These are phyloP conservation scores for Sporothrix phasma DNA, from an alignment of 2,329 filamentous ascomycete genomes.

Conservation along the genomic window DNA sequence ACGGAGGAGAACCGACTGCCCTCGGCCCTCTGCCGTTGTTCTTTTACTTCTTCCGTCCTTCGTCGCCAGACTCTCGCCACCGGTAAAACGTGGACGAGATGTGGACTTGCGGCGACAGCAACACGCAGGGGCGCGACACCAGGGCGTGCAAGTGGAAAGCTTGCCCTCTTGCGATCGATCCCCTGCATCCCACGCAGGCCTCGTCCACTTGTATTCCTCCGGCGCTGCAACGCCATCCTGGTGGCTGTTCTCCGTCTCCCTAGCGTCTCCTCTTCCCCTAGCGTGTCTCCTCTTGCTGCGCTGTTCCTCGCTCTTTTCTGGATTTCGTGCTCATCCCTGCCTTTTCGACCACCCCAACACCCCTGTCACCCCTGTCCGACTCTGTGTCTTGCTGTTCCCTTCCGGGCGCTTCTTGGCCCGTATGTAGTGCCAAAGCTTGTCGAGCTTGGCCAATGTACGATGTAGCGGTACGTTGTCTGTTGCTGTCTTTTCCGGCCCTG, in stretches of 20 bases:
- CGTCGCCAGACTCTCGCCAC: not conserved
- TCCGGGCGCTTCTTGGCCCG: not conserved
- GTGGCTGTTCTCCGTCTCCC: constrained; percentile 1
- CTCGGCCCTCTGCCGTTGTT: too few species aligned
- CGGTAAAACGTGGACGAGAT: constrained; percentile 3
- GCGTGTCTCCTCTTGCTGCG: not conserved
- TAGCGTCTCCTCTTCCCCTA: not conserved
- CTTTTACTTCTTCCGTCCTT: not conserved
- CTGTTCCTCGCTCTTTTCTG: not conserved
- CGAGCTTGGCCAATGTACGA: not conserved
- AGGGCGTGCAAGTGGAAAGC: not conserved
- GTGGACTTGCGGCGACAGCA: constrained; percentile 1
- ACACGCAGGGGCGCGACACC: too few species aligned
- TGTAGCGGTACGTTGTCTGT: not conserved
- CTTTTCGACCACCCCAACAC: too few species aligned
- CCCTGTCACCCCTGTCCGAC: not conserved
- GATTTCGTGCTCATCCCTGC: not conserved
- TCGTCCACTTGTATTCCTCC: constrained; percentile 2
- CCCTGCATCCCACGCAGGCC: not conserved
- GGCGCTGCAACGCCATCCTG: constrained; percentile 5
- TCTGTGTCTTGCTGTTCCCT: not conserved
- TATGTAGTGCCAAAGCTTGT: not conserved
- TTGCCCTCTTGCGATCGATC: not conserved
- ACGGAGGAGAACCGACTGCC: too few species aligned
- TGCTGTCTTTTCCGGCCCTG: not conserved